Percentiles rank a stretch among this genome's conserved stretches.
Conservation (phyloP, 2,329 filamentous ascomycete species). For the Blastomyces emzantsi region DNA sequence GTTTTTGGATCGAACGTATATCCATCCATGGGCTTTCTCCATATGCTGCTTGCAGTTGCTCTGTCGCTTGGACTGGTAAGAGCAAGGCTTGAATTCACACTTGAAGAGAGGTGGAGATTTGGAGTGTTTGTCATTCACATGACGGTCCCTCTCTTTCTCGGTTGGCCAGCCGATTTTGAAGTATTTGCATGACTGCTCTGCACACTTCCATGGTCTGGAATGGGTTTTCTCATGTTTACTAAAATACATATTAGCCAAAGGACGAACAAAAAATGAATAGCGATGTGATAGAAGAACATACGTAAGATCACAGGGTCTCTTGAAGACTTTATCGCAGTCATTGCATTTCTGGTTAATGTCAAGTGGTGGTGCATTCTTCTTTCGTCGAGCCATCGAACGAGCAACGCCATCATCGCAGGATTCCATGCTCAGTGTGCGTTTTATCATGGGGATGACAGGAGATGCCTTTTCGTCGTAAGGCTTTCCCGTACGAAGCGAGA, state of each 20-base stretch:
- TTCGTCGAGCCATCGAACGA: constrained; percentile 90
- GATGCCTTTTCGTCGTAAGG: constrained; percentile 44
- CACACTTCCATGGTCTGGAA: constrained; percentile 92
- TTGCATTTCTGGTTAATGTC: constrained; percentile 74
- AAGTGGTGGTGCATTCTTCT: constrained; percentile 83
- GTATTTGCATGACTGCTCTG: constrained; percentile 75
- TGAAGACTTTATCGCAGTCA: constrained; percentile 87
- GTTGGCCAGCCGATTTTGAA: constrained; percentile 87
- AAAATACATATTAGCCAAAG: constrained; percentile 8
- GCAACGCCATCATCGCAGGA: constrained; percentile 69
- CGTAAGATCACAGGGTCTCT: constrained; percentile 91
- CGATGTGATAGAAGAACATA: constrained; percentile 19
- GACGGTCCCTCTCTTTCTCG: constrained; percentile 93
- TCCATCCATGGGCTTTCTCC: constrained; percentile 91
- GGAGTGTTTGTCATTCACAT: constrained; percentile 94
- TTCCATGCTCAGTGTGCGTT: constrained; percentile 46
- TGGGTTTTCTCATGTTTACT: constrained; percentile 96
- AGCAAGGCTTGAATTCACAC: constrained; percentile 74
- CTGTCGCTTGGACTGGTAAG: constrained; percentile 90
- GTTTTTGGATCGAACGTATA: constrained; percentile 86
- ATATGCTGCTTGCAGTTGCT: constrained; percentile 98
- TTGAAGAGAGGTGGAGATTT: constrained; percentile 68
- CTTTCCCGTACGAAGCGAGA: constrained; percentile 65
- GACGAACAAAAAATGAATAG: background rate
- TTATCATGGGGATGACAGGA: constrained; percentile 33